These are phyloP conservation scores for Dipteronia sinensis DNA, from an alignment of 345 rosid species.

Conservation along the genomic window DNA sequence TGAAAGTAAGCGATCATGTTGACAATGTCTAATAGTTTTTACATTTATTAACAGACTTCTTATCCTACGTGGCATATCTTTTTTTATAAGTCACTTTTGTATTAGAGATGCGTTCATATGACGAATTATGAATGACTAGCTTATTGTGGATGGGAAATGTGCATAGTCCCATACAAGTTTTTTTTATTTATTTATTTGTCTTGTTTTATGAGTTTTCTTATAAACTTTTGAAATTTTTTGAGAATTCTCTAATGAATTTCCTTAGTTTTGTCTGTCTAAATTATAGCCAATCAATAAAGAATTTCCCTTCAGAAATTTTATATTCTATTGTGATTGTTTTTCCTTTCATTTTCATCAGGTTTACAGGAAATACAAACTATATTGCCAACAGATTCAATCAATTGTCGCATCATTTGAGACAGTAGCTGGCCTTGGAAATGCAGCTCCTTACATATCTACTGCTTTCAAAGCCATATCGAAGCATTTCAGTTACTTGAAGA, in stretches of 20 bases:
- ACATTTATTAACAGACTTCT: no score
- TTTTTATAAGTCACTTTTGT: no score
- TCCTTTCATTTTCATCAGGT: slow-evolving; percentile 25
- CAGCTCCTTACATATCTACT: slow-evolving; percentile 37
- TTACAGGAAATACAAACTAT: slow-evolving; percentile 37
- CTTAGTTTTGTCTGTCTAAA: background rate
- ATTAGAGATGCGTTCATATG: no score
- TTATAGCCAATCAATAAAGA: no score
- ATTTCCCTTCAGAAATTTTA: background rate
- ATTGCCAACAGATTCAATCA: slow-evolving; percentile 41
- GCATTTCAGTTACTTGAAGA: slow-evolving; percentile 43
- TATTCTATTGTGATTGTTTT: background rate
- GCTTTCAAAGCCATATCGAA: slow-evolving; percentile 38
- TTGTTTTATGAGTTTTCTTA: background rate
- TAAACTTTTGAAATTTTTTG: background rate
- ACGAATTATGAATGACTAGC: no score
- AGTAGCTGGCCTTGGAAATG: slow-evolving; percentile 45
- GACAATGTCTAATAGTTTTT: no score
- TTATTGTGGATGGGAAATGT: no score
- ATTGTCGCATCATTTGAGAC: slow-evolving; percentile 41
- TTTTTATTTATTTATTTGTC: no score
- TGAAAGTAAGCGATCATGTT: no score
- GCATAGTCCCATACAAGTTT: background rate
- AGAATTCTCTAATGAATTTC: background rate
- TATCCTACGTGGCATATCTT: no score